phyloP scores from a whole-genome alignment of 116 monocot genomes.

The Phalaenopsis hybrid region DNA sequence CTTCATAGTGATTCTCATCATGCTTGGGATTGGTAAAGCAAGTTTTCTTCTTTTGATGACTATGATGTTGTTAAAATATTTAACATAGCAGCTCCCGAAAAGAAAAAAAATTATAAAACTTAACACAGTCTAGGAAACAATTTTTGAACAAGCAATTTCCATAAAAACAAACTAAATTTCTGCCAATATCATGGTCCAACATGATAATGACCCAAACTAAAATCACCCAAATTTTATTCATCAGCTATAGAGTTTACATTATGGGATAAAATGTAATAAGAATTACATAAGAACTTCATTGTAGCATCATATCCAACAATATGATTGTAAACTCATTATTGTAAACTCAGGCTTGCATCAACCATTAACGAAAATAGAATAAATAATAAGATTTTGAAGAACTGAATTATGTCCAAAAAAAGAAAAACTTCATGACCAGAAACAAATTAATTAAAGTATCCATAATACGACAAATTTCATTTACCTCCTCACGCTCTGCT shows the following conservation, averaged over 20 bases:
- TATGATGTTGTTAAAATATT: no score
- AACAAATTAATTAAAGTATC: neutral
- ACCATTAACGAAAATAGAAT: neutral
- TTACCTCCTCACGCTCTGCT: slow-evolving; percentile 96
- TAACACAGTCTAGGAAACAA: no score
- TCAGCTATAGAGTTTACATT: neutral
- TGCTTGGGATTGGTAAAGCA: no score
- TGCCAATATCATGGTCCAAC: no score
- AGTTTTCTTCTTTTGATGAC: no score
- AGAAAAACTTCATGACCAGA: neutral
- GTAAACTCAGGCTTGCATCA: neutral
- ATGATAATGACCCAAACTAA: no score
- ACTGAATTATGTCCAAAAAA: neutral
- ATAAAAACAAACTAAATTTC: no score
- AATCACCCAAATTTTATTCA: no score
- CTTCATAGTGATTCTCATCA: no score
- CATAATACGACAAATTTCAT: neutral
- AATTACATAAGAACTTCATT: neutral
- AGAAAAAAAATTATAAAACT: no score
- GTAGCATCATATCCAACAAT: neutral
- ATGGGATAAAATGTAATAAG: neutral
- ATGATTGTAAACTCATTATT: slow-evolving; percentile 1
- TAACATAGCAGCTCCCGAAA: no score
- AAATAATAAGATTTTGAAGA: neutral
- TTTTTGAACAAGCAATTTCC: no score